Base-by-base conservation (phyloP, 495 filamentous ascomycete species). In the Hypoxylon perforatum region DNA sequence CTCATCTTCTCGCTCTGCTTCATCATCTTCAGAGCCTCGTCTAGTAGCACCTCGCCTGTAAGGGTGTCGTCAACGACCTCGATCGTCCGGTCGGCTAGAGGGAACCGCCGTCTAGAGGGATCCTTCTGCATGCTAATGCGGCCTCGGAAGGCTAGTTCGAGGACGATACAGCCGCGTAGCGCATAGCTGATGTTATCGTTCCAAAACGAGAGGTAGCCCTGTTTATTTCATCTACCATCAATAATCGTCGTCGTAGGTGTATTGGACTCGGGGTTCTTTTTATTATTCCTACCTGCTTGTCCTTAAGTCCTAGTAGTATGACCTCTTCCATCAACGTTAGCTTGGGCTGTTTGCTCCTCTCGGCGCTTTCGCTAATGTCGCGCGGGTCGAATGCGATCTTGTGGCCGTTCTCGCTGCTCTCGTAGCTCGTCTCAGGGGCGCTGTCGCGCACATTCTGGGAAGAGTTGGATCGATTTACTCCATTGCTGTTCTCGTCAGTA, bases 1-100 rank as follows among this genome's bases (percentile, higher is more conserved):
- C 95, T 99, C 95, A 99, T 98, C 86, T 97, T 97, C 84, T 99
- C 95, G 76, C 93, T 96, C 64, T 89, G 88, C 82, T 99, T 98
- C 94, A 98, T 99, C 94, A 99, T 96, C 84, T 99, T 98, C 75
- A 99, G 84, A 61, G 95, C 91, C 84, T 99, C 95, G 81, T 99
- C 95, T 71, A 99, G 87, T 73, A 99, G 86, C 70, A 98, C 94
- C 84, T 99, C 95, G 56, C 95, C 95, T 1, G 95, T 99, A 77
- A 97, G 84, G 61, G 92, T 97, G 75, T 98, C 95, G 77, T 99
- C 95, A 71, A 99, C 85, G 57, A 99, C 95, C 78, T 99, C 95
- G 77, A 99, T 97, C 62, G 93, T 79, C 58, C 95, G 87, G 80
- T 99, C 95, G 67, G 93, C 87, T 58, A 98, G 83, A 61, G 95